phyloP scores from a whole-genome alignment of 1,284 basidiomycete genomes.

The Agroathelia rolfsii region DNA sequence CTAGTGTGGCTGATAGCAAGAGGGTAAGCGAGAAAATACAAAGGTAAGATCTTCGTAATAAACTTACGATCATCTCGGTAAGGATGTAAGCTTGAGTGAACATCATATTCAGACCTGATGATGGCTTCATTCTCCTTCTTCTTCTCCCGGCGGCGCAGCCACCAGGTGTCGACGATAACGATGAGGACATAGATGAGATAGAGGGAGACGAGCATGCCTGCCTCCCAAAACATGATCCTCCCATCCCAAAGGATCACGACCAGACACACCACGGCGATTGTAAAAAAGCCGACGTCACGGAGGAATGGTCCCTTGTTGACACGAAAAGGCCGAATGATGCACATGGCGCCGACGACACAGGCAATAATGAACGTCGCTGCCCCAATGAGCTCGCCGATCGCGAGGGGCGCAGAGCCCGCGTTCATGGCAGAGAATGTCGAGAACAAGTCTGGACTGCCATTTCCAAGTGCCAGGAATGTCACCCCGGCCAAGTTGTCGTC shows the following conservation, averaged over 20 bases:
- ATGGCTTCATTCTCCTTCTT: conserved; percentile 37
- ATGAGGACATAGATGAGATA: conserved; percentile 74
- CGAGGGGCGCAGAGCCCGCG: conserved; percentile 76
- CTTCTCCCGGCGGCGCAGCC: conserved; percentile 45
- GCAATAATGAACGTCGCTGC: conserved; percentile 94
- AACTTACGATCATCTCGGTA: conserved; percentile 55
- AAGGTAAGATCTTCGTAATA: conserved; percentile 14
- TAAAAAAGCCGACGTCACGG: conserved; percentile 92
- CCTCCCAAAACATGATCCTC: conserved; percentile 65
- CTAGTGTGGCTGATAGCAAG: conserved; percentile 18
- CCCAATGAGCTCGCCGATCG: conserved; percentile 90
- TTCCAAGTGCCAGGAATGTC: conserved; percentile 89
- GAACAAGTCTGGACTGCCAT: conserved; percentile 89
- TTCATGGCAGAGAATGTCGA: conserved; percentile 92
- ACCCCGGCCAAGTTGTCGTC: conserved; percentile 89
- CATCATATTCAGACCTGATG: conserved; percentile 51
- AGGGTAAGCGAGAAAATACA: conserved; percentile 16
- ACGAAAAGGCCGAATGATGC: conserved; percentile 87
- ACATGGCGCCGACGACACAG: conserved; percentile 93
- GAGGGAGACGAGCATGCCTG: conserved; percentile 60
- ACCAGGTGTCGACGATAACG: conserved; percentile 77
- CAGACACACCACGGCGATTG: conserved; percentile 64
- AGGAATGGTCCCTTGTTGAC: conserved; percentile 78
- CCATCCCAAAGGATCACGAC: conserved; percentile 77
- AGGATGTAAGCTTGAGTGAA: conserved; percentile 40